Percentiles rank a stretch among this genome's conserved stretches.
Evolutionary conservation across 139 green algal species (phyloP).

Genomic region (Micractinium conductrix): DNA sequence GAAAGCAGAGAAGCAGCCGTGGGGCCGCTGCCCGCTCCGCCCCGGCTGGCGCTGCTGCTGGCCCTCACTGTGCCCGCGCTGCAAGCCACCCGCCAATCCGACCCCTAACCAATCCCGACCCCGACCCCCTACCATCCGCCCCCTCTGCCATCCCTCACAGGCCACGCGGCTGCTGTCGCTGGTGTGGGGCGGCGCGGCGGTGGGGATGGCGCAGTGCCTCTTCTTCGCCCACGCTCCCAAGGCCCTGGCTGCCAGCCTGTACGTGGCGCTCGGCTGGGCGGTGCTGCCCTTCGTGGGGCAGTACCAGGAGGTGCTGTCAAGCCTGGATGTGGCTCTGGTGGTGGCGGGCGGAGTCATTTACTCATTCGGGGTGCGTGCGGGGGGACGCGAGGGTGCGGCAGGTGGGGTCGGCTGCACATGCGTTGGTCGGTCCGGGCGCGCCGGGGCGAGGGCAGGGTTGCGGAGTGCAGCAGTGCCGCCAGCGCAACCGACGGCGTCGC

Average conservation of each 20-base stretch:
- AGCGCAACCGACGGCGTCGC: too few species aligned
- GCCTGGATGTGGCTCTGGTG: neutral
- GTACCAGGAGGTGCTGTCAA: neutral
- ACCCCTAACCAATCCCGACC: too few species aligned
- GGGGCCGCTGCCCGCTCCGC: too few species aligned
- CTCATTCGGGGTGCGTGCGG: neutral
- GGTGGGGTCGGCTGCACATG: neutral
- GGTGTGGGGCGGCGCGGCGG: constrained; percentile 45
- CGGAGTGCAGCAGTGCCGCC: too few species aligned
- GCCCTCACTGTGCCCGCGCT: neutral
- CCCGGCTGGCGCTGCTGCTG: too few species aligned
- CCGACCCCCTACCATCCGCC: neutral
- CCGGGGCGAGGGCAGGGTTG: too few species aligned
- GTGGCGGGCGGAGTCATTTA: constrained; percentile 25
- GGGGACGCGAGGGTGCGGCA: neutral
- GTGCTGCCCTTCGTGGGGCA: constrained; percentile 27
- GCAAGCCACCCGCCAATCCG: neutral
- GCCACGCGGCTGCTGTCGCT: constrained; percentile 22
- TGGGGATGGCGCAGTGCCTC: constrained; percentile 38
- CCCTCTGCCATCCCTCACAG: neutral
- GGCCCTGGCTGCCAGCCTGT: constrained; percentile 36
- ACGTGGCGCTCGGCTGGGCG: constrained; percentile 46
- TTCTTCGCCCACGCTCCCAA: constrained; percentile 44
- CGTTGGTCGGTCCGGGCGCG: too few species aligned
- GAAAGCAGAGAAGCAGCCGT: too few species aligned